Conservation (phyloP, 176 grass and related monocot genomes). For the Ampelocalamus luodianensis region DNA sequence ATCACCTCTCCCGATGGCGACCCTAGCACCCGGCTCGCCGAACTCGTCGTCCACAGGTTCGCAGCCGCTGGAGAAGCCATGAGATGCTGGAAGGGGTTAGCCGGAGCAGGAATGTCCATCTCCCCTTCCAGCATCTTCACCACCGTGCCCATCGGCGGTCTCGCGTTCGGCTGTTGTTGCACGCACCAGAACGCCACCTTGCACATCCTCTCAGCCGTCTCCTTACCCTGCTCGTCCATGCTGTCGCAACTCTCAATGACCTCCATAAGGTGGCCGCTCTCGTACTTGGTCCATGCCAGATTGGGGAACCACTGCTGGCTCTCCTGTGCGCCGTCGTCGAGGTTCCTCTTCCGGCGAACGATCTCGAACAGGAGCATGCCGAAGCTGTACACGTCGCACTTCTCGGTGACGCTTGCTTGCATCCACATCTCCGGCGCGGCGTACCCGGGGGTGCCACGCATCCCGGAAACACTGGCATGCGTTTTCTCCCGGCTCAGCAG, state of each 20-base stretch:
- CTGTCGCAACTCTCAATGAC: background rate
- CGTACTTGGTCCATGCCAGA: background rate
- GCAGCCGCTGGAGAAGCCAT: background rate
- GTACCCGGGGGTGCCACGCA: conserved; percentile 41
- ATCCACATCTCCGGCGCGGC: conserved; percentile 42
- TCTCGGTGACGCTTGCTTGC: conserved; percentile 8
- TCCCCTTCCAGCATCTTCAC: conserved; percentile 46
- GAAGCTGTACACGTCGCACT: conserved; percentile 48
- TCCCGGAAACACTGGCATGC: background rate
- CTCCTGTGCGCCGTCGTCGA: conserved; percentile 8
- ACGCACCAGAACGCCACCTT: conserved; percentile 54
- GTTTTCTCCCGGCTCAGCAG: background rate
- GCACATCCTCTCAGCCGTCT: conserved; percentile 24
- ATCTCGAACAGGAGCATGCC: conserved; percentile 52
- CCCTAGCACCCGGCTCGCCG: too few species aligned
- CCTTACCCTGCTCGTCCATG: background rate
- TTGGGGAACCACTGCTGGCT: conserved; percentile 24
- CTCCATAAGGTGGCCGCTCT: conserved; percentile 21
- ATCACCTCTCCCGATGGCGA: too few species aligned
- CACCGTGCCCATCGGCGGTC: conserved; percentile 50
- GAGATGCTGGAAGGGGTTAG: conserved; percentile 25
- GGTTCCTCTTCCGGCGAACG: conserved; percentile 17
- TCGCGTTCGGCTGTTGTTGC: conserved; percentile 36
- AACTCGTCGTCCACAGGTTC: too few species aligned
- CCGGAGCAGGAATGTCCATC: conserved; percentile 19